Conservation (phyloP, 305 asterid species). For the Fraxinus latifolia region DNA sequence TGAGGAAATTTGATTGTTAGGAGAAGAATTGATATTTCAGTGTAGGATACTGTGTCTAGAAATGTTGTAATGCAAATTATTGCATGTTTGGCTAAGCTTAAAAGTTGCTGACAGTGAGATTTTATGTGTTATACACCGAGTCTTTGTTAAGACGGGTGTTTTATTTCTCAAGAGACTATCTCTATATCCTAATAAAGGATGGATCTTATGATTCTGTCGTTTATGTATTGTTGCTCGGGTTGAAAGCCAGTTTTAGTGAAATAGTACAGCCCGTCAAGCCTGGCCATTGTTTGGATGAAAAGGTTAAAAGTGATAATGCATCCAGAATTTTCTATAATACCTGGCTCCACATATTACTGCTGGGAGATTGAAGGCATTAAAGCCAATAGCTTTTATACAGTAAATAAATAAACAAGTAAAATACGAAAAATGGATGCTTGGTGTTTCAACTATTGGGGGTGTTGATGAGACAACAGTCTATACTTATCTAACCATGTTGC, state of each 20-base stretch:
- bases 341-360: not conserved
- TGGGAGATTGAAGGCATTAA: not conserved
- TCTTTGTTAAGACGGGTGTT: slow-evolving; percentile 9
- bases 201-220: not conserved
- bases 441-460: not conserved
- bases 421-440: not conserved
- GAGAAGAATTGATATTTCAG: not conserved
- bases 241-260: not conserved
- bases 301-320: not conserved
- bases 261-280: not conserved
- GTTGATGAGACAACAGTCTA: not conserved
- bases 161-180: not conserved
- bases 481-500: not conserved
- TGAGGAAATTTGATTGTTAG: not conserved
- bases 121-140: not conserved
- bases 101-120: not conserved
- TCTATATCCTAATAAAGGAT: not conserved
- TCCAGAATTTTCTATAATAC: not conserved
- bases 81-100: not conserved
- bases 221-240: not conserved
- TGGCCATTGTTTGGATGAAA: not conserved
- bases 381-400: not conserved
- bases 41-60: not conserved
- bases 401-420: not conserved
- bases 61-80: not conserved